phyloP scores from a whole-genome alignment of 108 stramenopile species.

The Asterionellopsis glacialis region DNA sequence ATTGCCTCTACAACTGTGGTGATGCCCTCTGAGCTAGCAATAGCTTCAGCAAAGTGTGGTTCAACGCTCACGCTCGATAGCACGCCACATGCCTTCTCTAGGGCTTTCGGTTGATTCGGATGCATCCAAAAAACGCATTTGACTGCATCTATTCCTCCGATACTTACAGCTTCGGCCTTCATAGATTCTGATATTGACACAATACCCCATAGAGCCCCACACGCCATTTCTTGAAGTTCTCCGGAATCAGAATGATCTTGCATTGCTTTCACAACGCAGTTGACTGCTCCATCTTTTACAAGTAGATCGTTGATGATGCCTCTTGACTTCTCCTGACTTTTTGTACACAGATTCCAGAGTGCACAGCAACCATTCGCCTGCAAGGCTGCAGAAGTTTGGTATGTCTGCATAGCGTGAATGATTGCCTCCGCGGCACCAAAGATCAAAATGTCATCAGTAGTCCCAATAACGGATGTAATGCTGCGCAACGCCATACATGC shows the following conservation, averaged over 20 bases:
- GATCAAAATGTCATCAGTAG: conserved; percentile 11
- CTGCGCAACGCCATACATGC: conserved; percentile 26
- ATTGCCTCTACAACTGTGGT: conserved; percentile 41
- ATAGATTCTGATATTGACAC: conserved; percentile 27
- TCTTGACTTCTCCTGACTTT: not conserved
- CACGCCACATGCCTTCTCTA: conserved; percentile 50
- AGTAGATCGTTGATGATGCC: not conserved
- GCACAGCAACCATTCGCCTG: conserved; percentile 28
- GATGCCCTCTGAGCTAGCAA: conserved; percentile 42
- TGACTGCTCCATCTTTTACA: conserved; percentile 5
- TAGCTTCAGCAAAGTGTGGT: conserved; percentile 24
- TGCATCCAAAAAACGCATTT: conserved; percentile 48
- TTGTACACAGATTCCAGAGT: conserved; percentile 22
- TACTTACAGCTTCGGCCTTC: conserved; percentile 29
- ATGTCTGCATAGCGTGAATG: conserved; percentile 18
- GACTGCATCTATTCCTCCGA: conserved; percentile 45
- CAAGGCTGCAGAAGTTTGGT: conserved; percentile 9
- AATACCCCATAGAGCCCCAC: conserved; percentile 36
- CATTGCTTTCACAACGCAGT: conserved; percentile 35
- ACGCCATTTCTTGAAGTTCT: conserved; percentile 41
- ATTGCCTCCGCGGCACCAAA: conserved; percentile 7
- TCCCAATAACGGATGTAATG: conserved; percentile 13
- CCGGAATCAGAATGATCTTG: conserved; percentile 42
- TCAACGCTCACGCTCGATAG: conserved; percentile 32
- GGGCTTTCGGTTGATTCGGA: conserved; percentile 19